These are phyloP conservation scores for Tetradesmus obliquus DNA, from an alignment of 139 green algal genomes.

Conservation along the genomic window DNA sequence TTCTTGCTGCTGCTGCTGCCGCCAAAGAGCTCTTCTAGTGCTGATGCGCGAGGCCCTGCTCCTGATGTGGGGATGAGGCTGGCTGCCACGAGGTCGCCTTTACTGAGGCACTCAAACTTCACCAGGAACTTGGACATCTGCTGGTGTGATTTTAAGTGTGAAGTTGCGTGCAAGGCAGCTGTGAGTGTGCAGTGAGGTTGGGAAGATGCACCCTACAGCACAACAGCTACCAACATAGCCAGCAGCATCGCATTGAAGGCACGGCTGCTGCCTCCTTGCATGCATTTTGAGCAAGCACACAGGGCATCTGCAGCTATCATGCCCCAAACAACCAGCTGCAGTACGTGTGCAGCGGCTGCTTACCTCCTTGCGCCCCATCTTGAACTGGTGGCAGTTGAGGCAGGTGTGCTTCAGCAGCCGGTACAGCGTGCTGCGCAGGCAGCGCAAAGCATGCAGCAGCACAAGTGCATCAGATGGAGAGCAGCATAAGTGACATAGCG, in stretches of 20 bases:
- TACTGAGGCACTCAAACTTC: constrained; percentile 34
- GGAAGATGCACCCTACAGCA: neutral
- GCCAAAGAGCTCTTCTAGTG: neutral
- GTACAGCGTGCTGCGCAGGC: constrained; percentile 77
- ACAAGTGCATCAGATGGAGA: neutral
- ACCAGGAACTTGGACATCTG: constrained; percentile 42
- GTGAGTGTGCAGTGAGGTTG: neutral
- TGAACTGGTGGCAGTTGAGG: constrained; percentile 93
- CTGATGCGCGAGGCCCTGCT: neutral
- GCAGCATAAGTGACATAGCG: neutral
- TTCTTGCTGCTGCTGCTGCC: neutral
- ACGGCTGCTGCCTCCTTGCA: neutral
- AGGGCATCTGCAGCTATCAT: neutral
- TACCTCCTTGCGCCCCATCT: constrained; percentile 78
- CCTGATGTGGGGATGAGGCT: constrained; percentile 21
- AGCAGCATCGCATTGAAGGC: neutral
- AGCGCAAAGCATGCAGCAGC: neutral
- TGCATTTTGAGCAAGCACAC: neutral
- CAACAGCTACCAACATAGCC: neutral
- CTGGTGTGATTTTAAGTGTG: neutral
- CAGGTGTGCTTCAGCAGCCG: constrained; percentile 91
- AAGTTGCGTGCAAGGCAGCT: neutral
- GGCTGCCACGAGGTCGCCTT: constrained; percentile 42
- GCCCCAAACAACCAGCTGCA: neutral
- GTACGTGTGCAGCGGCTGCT: neutral